Evolutionary conservation across 2,329 filamentous ascomycete genomes (phyloP).

Genomic region (Gremmenia infestans): DNA sequence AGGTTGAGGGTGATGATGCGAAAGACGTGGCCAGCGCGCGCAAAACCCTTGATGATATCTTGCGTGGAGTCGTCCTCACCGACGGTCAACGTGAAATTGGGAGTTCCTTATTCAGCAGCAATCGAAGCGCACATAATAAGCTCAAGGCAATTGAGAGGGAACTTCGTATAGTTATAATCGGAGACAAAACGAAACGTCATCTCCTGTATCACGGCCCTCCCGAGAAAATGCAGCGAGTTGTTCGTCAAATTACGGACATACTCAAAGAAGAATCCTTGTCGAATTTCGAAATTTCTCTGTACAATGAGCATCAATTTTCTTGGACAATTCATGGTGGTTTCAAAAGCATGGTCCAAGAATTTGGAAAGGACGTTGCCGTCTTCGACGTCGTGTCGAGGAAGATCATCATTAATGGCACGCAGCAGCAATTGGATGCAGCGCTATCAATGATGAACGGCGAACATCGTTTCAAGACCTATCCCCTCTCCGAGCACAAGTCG

Average conservation of each 20-base stretch:
- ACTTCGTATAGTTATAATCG: slow-evolving; percentile 18
- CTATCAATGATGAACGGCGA: slow-evolving; percentile 14
- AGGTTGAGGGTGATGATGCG: slow-evolving; percentile 6
- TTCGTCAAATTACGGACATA: slow-evolving; percentile 13
- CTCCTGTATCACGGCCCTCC: slow-evolving; percentile 20
- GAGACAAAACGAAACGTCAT: slow-evolving; percentile 22
- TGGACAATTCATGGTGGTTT: slow-evolving; percentile 19
- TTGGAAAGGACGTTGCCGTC: slow-evolving; percentile 18
- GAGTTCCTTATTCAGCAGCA: slow-evolving; percentile 12
- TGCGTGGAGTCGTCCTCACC: slow-evolving; percentile 5
- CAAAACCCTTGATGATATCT: slow-evolving; percentile 3
- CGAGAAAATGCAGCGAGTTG: slow-evolving; percentile 19
- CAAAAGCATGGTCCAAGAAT: slow-evolving; percentile 13
- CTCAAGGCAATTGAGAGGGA: slow-evolving; percentile 22
- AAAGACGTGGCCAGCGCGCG: slow-evolving; percentile 5
- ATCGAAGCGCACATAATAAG: slow-evolving; percentile 18
- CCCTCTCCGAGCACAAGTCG: not conserved
- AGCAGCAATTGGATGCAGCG: slow-evolving; percentile 15
- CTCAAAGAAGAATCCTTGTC: slow-evolving; percentile 13
- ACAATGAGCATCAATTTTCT: slow-evolving; percentile 12
- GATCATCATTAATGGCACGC: slow-evolving; percentile 16
- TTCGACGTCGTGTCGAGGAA: slow-evolving; percentile 19
- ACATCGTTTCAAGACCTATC: slow-evolving; percentile 2
- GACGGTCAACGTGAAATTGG: not conserved
- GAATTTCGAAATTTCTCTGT: slow-evolving; percentile 13